phyloP scores from a whole-genome alignment of 345 rosid genomes.

The Gossypium ekmanianum region DNA sequence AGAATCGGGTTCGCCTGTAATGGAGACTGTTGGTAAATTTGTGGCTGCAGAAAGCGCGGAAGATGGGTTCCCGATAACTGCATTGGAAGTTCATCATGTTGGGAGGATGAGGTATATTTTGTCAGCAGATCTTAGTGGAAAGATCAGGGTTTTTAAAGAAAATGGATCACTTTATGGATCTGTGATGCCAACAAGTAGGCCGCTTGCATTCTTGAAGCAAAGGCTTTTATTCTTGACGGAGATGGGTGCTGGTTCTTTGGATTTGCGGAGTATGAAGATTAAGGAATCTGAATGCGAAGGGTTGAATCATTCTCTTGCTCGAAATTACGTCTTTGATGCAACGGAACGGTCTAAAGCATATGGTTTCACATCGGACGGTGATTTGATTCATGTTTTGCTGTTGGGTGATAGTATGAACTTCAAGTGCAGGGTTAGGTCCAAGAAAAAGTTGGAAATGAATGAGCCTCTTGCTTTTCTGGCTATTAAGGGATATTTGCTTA shows the following conservation, averaged over 20 bases:
- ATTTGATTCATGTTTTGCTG: slow-evolving; percentile 66
- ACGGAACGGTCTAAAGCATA: slow-evolving; percentile 88
- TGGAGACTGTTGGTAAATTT: slow-evolving; percentile 57
- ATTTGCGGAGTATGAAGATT: slow-evolving; percentile 80
- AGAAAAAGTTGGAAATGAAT: slow-evolving; percentile 58
- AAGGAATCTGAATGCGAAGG: slow-evolving; percentile 88
- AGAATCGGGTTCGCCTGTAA: slow-evolving; percentile 49
- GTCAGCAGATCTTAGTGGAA: slow-evolving; percentile 59
- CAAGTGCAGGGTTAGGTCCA: slow-evolving; percentile 86
- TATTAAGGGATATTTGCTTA: slow-evolving; percentile 76
- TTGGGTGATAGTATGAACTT: slow-evolving; percentile 81
- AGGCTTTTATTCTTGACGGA: slow-evolving; percentile 89
- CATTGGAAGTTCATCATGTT: slow-evolving; percentile 82
- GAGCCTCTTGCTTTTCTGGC: slow-evolving; percentile 71
- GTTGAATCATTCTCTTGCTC: slow-evolving; percentile 59
- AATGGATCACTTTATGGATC: slow-evolving; percentile 73
- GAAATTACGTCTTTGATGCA: slow-evolving; percentile 64
- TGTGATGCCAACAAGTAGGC: slow-evolving; percentile 51
- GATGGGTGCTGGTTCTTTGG: slow-evolving; percentile 89
- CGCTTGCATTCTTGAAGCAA: slow-evolving; percentile 82
- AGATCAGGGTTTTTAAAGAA: slow-evolving; percentile 60
- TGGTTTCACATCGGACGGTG: slow-evolving; percentile 82
- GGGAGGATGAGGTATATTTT: slow-evolving; percentile 76
- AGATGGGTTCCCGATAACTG: slow-evolving; percentile 44
- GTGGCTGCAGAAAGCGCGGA: slow-evolving; percentile 29